These are phyloP conservation scores for Venturia effusa DNA, from an alignment of 2,329 filamentous ascomycete genomes.

Conservation along the genomic window DNA sequence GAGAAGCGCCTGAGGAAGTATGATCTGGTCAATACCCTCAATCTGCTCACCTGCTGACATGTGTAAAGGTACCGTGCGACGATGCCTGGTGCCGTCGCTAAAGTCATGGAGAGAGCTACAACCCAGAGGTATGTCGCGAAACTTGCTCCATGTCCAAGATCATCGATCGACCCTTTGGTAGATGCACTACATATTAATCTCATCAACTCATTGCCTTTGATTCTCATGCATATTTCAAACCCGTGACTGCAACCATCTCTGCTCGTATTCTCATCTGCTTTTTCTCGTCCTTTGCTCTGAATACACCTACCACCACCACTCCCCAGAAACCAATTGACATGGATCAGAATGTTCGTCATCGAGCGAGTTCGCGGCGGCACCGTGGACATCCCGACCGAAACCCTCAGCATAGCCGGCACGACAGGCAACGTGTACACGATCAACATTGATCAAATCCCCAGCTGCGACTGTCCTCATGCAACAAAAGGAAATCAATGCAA, in stretches of 20 bases:
- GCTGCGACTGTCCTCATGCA: slow-evolving; percentile 43
- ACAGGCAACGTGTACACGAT: slow-evolving; percentile 53
- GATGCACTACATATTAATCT: too few relatives aligned
- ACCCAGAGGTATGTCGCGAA: slow-evolving; percentile 30
- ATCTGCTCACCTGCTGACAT: slow-evolving; percentile 9
- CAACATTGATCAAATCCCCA: slow-evolving; percentile 39
- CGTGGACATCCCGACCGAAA: slow-evolving; percentile 38
- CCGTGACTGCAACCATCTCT: not conserved
- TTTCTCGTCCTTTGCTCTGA: not conserved
- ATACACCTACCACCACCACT: not conserved
- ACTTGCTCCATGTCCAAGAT: too few relatives aligned
- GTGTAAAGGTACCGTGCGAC: slow-evolving; percentile 20
- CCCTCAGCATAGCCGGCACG: slow-evolving; percentile 46
- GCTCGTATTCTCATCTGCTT: not conserved
- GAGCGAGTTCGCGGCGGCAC: slow-evolving; percentile 36
- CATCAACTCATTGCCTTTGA: too few relatives aligned
- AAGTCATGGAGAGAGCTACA: slow-evolving; percentile 37
- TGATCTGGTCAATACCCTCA: slow-evolving; percentile 1
- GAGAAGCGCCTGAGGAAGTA: slow-evolving; percentile 23
- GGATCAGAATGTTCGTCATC: slow-evolving; percentile 41
- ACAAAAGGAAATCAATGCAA: slow-evolving; percentile 51
- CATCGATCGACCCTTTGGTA: too few relatives aligned
- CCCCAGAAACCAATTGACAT: not conserved
- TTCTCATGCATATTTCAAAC: not conserved
- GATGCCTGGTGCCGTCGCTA: slow-evolving; percentile 35